Percentiles rank a stretch among this genome's conserved stretches.
Conservation (phyloP, 2,329 filamentous ascomycete species). For the Ceratocystis albifundus region DNA sequence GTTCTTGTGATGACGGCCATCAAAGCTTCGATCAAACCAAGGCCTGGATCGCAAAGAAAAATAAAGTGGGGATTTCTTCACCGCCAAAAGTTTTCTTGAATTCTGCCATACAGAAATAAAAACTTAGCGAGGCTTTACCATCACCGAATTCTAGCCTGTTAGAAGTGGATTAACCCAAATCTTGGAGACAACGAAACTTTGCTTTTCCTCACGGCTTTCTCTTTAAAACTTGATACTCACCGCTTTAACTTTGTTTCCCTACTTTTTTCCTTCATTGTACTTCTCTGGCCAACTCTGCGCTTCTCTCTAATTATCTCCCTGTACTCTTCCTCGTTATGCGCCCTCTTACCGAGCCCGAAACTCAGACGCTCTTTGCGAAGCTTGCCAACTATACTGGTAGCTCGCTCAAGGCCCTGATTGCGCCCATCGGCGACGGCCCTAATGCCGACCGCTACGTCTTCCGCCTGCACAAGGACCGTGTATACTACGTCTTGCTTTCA, state of each 20-base stretch:
- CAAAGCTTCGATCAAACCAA: not conserved
- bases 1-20: not conserved
- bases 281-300: not conserved
- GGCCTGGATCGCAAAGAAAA: conserved; percentile 21
- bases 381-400: conserved; percentile 86
- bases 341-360: conserved; percentile 67
- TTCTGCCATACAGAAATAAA: conserved; percentile 25
- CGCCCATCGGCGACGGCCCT: conserved; percentile 54
- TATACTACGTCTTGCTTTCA: conserved; percentile 84
- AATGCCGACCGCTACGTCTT: conserved; percentile 74
- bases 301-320: conserved; percentile 12
- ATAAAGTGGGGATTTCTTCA: conserved; percentile 23
- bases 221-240: conserved; percentile 7
- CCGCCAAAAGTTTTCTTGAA: conserved; percentile 28
- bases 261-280: not conserved
- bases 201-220: not conserved
- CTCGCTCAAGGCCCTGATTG: conserved; percentile 74
- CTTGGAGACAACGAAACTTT: conserved; percentile 7
- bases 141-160: conserved; percentile 14
- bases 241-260: not conserved
- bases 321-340: conserved; percentile 47
- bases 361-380: conserved; percentile 77
- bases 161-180: conserved; percentile 14
- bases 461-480: conserved; percentile 66
- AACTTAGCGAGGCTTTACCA: conserved; percentile 16